These are phyloP conservation scores for Cladophialophora carrionii DNA, from an alignment of 2,329 filamentous ascomycete species.

Conservation along the genomic window DNA sequence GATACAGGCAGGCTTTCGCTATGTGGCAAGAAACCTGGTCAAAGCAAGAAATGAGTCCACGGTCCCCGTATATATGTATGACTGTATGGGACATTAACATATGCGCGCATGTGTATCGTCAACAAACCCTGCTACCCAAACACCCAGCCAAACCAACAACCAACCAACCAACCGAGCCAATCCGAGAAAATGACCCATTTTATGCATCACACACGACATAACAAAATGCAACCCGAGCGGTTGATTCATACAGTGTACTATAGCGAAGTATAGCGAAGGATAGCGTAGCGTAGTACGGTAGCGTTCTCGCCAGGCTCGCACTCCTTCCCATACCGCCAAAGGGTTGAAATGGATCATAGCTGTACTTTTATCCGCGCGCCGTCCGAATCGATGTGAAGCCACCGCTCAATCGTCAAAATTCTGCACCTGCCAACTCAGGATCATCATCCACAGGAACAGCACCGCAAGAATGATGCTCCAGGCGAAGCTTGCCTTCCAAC, in stretches of 20 bases:
- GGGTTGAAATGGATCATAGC: too few species aligned
- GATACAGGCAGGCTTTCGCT: too few species aligned
- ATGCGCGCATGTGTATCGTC: background rate
- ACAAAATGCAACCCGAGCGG: background rate
- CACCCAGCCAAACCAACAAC: background rate
- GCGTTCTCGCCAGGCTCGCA: background rate
- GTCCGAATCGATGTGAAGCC: too few species aligned
- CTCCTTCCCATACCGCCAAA: background rate
- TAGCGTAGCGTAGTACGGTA: background rate
- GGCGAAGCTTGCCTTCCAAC: conserved; percentile 66
- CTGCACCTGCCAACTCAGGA: conserved; percentile 63
- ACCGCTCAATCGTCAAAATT: conserved; percentile 42
- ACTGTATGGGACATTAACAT: background rate
- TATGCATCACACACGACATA: background rate
- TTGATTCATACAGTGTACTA: background rate
- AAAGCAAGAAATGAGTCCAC: background rate
- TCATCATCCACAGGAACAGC: conserved; percentile 69
- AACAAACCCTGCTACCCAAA: background rate
- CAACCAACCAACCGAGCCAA: background rate
- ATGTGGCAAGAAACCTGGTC: background rate
- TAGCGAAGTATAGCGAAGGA: background rate
- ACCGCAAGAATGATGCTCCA: conserved; percentile 66
- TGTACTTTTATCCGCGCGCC: background rate
- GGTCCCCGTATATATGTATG: background rate
- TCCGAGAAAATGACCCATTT: background rate